phyloP scores from a whole-genome alignment of 257 asterid genomes.

The Prunella vulgaris region DNA sequence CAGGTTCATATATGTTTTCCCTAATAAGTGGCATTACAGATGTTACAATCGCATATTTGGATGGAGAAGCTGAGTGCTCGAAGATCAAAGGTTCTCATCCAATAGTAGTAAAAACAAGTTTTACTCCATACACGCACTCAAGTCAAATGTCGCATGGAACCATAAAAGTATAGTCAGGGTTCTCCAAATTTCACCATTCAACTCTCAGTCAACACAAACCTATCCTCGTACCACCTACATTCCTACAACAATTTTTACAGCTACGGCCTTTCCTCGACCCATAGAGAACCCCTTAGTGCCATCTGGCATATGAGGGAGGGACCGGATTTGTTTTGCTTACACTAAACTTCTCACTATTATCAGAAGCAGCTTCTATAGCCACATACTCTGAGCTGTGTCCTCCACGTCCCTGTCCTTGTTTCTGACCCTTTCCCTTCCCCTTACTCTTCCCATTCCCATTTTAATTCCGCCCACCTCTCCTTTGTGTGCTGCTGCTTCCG shows the following conservation, averaged over 20 bases:
- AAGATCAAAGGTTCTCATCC: background rate
- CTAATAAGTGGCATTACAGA: too few relatives aligned
- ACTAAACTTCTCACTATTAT: slow-evolving; percentile 32
- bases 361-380: slow-evolving; percentile 20
- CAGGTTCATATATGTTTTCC: too few relatives aligned
- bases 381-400: slow-evolving; percentile 30
- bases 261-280: slow-evolving; percentile 78
- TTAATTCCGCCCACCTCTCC: slow-evolving; percentile 39
- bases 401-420: slow-evolving; percentile 56
- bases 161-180: background rate
- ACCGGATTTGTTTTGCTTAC: slow-evolving; percentile 40
- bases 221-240: background rate
- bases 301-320: slow-evolving; percentile 91
- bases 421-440: slow-evolving; percentile 39
- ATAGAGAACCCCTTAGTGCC: slow-evolving; percentile 74
- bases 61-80: too few relatives aligned
- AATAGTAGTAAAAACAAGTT: background rate
- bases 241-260: slow-evolving; percentile 27
- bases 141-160: too few relatives aligned
- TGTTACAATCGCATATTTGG: too few relatives aligned
- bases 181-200: background rate
- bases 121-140: background rate
- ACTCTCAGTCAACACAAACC: background rate
- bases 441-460: slow-evolving; percentile 22
- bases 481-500: slow-evolving; percentile 26